Percentiles rank a stretch among this genome's conserved stretches.
Evolutionary conservation across 345 rosid genomes (phyloP).

Genomic region (Boechera stricta): DNA sequence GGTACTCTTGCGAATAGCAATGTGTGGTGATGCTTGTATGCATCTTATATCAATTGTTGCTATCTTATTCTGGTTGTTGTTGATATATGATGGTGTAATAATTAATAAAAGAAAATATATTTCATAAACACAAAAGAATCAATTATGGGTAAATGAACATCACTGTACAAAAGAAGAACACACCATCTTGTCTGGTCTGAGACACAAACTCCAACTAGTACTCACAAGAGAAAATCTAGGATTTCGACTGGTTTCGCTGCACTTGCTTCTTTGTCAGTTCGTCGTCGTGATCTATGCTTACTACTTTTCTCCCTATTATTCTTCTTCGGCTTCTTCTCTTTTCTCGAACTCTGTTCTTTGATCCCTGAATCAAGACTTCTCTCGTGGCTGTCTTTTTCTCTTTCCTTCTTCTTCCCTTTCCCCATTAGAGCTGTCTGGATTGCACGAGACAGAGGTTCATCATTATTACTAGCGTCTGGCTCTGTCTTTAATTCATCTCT

Average conservation of each 20-base stretch:
- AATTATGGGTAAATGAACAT: conserved; percentile 17
- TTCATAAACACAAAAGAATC: conserved; percentile 38
- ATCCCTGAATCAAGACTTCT: conserved; percentile 55
- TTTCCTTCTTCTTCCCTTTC: conserved; percentile 64
- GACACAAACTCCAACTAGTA: conserved; percentile 11
- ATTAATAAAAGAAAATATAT: conserved; percentile 22
- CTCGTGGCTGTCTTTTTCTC: conserved; percentile 54
- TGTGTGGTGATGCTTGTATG: conserved; percentile 39
- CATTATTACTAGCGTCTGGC: conserved; percentile 41
- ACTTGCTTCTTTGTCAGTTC: conserved; percentile 48
- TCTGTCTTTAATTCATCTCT: conserved; percentile 51
- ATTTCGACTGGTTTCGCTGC: conserved; percentile 52
- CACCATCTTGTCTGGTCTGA: conserved; percentile 24
- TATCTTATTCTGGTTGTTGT: conserved; percentile 29
- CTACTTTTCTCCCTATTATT: conserved; percentile 58
- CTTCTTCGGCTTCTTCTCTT: conserved; percentile 49
- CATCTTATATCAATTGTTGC: conserved; percentile 33
- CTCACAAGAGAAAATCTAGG: conserved; percentile 80
- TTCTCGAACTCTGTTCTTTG: conserved; percentile 55
- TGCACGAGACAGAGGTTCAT: conserved; percentile 64
- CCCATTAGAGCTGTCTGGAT: conserved; percentile 77
- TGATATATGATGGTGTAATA: conserved; percentile 33
- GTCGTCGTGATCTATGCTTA: conserved; percentile 61
- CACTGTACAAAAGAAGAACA: conserved; percentile 26
- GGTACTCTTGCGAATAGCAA: conserved; percentile 32